Evolutionary conservation across 345 rosid genomes (phyloP).

Genomic region (Psidium friedrichsthalianum): DNA sequence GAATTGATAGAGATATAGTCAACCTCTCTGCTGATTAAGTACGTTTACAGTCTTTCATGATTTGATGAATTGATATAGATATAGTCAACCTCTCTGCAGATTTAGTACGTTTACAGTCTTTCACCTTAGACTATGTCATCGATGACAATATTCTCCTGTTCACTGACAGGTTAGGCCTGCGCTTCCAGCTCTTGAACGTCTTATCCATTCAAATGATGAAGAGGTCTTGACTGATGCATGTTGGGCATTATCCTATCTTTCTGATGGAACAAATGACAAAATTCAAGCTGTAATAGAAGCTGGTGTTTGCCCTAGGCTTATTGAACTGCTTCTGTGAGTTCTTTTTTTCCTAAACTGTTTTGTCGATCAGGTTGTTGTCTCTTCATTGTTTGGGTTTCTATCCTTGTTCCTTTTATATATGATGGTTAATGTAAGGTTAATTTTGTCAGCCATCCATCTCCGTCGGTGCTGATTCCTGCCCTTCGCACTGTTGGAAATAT

Average conservation of each 20-base stretch:
- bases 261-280: conserved; percentile 73
- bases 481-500: conserved; percentile 85
- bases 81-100: neutral
- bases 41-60: neutral
- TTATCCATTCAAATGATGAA: conserved; percentile 63
- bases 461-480: conserved; percentile 75
- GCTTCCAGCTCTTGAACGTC: conserved; percentile 58
- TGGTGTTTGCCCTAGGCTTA: conserved; percentile 59
- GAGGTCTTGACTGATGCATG: conserved; percentile 86
- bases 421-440: neutral
- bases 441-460: conserved; percentile 48
- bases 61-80: neutral
- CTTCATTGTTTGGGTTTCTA: neutral
- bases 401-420: neutral
- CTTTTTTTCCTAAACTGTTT: neutral
- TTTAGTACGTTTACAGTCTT: neutral
- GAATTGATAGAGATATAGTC: neutral
- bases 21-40: neutral
- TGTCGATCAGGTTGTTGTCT: neutral
- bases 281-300: conserved; percentile 70
- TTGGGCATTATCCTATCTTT: conserved; percentile 77
- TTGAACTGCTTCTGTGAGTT: conserved; percentile 62
- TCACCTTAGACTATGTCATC: neutral
- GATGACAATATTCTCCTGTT: neutral
- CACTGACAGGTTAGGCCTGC: conserved; percentile 53